Base-by-base conservation (phyloP, 495 filamentous ascomycete species). In the Chaetomium tenue region DNA sequence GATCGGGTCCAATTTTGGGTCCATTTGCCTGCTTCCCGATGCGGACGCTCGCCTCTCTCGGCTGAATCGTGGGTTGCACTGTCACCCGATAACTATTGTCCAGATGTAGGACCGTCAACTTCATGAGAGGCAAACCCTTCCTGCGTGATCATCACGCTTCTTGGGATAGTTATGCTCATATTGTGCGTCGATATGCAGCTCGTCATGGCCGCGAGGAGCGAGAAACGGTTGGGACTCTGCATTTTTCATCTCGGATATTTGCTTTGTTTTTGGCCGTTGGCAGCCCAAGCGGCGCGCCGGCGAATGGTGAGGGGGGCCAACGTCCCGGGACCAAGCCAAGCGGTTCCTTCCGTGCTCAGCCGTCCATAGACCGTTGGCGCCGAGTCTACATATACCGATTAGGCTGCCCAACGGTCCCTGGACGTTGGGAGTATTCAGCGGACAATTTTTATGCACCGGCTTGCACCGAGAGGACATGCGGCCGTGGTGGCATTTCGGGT, bases 191-290 rank as follows among this genome's bases (percentile, higher is more conserved):
- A 20, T 39, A 23, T 37, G 48, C 58, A 61, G 33, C 47, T 13
- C 37, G 16, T 20, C 30, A 26, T 22, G 13, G 15, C 13, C 13
- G 20, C n/a, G 44, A 8, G 3, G 33, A 12, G 18, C 46, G 12
- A 39, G 6, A 16, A 12, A 16, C 42, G 26, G 46, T 8, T 12
- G 0, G 40, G 18, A 18, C 52, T 33, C 13, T 52, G 58, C 58
- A 61, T 61, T 52, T 47, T 25, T 61, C 23, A 62, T 62, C 39
- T 46, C 23, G 60, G 60, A 39, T 62, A 46, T 54, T 61, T 37
- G 25, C 28, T 9, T 15, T 42, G 22, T 0, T 2, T 37, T 44
- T 16, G 4, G 57, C 20, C 30, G 48, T 52, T 12, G 23, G 11
- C 50, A 15, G 25, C 25, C 23, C 3, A 16, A 52, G 15, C 18